Evolutionary conservation across 306 rosid species (phyloP), one percentile per base, ranked within the genome.

Genomic region (Sphenostylis stenocarpa): DNA sequence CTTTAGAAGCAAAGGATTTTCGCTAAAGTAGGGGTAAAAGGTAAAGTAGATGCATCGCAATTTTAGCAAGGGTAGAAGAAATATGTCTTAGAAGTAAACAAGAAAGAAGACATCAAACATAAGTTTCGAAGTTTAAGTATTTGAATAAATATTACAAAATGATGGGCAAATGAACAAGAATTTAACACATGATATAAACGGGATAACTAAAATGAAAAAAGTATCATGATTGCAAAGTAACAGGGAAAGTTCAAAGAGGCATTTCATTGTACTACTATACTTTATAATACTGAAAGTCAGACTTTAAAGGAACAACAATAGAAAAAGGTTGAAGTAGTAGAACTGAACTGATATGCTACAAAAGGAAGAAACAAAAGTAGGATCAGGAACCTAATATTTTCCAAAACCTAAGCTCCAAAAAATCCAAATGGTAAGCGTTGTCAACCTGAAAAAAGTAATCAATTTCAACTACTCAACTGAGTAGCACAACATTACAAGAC

Each of bases 391-490:
- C 45, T 12, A 76, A 70, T 69, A 19, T 21, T 14, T 43, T 53
- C 19, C 34, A 47, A 48, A 24, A 26, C 66, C 33, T 20, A 69
- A 69, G 29, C 26, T 61, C 34, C 47, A 62, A 52, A 49, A 76
- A 39, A 76, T 17, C 38, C 12, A 61, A 60, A 45, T 6, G 65
- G 23, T 13, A 31, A 71, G 29, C 12, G 66, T 47, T 66, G 63
- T 44, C 52, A 82, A 66, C 69, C 36, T 29, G 31, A 56, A 77
- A 31, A 55, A 63, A 34, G 78, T 53, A 56, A 34, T 36, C 44
- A 56, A 38, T 55, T 72, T 36, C 45, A 60, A 65, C 76, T n/a
- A 21, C 78, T 38, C 24, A 73, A 13, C 55, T 58, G 62, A 73
- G 47, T 64, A 16, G 48, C 73, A 60, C 38, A 67, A 16, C 53